phyloP scores from a whole-genome alignment of 305 asterid genomes.

The Fraxinus nigra region DNA sequence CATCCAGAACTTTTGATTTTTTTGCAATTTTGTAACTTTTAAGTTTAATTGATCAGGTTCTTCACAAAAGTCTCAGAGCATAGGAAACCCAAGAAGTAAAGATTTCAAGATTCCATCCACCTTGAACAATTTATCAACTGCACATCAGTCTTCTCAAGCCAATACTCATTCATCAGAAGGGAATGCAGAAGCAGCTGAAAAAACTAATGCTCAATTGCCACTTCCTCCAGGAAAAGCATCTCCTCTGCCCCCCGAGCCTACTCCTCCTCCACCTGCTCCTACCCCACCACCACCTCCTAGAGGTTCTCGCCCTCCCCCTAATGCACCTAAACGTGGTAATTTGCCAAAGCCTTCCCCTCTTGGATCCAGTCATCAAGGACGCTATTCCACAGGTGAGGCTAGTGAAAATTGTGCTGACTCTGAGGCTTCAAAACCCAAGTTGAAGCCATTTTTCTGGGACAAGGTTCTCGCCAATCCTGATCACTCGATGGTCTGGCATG shows the following conservation, averaged over 20 bases:
- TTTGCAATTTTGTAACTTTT: slow-evolving; percentile 3
- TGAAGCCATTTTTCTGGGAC: slow-evolving; percentile 99
- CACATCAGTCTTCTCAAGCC: slow-evolving; percentile 29
- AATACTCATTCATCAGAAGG: slow-evolving; percentile 31
- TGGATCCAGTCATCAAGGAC: slow-evolving; percentile 48
- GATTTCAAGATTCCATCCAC: slow-evolving; percentile 36
- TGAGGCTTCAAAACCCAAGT: slow-evolving; percentile 69
- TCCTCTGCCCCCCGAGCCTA: slow-evolving; percentile 38
- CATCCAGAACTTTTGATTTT: neutral
- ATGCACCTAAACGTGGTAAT: slow-evolving; percentile 51
- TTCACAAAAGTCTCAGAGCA: slow-evolving; percentile 30
- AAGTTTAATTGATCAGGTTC: slow-evolving; percentile 40
- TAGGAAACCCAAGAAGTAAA: slow-evolving; percentile 25
- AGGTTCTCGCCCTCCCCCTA: slow-evolving; percentile 53
- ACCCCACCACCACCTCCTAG: slow-evolving; percentile 89
- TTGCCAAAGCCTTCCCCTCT: slow-evolving; percentile 46
- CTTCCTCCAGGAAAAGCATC: slow-evolving; percentile 67
- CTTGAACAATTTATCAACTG: slow-evolving; percentile 17
- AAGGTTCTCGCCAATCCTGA: slow-evolving; percentile 87
- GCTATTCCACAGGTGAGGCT: slow-evolving; percentile 33
- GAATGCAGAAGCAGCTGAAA: slow-evolving; percentile 22
- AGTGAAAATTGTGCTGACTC: slow-evolving; percentile 46
- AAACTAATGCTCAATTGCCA: slow-evolving; percentile 36
- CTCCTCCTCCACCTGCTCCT: slow-evolving; percentile 59
- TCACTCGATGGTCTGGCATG: slow-evolving; percentile 97